These are phyloP conservation scores for Calvatia gigantea DNA, from an alignment of 768 basidiomycete species.

Conservation along the genomic window DNA sequence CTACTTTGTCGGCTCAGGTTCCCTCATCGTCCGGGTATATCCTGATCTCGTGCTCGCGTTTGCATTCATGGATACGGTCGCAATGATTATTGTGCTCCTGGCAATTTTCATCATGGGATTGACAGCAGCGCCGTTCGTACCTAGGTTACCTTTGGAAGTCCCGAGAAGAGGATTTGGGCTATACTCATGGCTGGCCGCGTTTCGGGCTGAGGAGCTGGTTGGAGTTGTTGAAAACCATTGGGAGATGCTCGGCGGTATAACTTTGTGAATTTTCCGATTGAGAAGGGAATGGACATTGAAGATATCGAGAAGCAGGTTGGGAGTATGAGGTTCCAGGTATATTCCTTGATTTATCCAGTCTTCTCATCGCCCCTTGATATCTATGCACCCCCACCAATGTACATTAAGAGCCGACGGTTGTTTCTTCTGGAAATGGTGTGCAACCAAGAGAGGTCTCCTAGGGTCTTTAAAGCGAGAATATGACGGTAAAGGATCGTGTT, in stretches of 20 bases:
- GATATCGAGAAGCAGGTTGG: not conserved
- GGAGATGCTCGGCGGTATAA: too few species aligned
- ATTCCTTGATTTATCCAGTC: not conserved
- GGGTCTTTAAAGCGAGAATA: too few species aligned
- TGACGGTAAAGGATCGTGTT: too few species aligned
- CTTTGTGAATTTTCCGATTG: not conserved
- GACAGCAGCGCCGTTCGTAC: conserved; percentile 24
- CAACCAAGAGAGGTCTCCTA: too few species aligned
- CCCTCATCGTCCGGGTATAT: conserved; percentile 31
- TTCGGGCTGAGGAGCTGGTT: conserved; percentile 16
- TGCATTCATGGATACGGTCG: conserved; percentile 21
- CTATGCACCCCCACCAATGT: too few species aligned
- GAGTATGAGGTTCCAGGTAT: conserved; percentile 1
- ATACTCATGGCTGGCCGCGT: conserved; percentile 22
- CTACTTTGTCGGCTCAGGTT: conserved; percentile 35
- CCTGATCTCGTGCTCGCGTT: conserved; percentile 25
- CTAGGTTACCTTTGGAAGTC: conserved; percentile 18
- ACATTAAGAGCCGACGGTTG: too few species aligned
- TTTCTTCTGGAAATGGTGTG: too few species aligned
- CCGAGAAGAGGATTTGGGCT: conserved; percentile 24
- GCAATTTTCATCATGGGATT: conserved; percentile 28
- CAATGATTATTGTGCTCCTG: conserved; percentile 22
- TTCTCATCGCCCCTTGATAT: not conserved
- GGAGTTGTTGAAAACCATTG: not conserved
- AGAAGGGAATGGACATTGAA: not conserved